Evolutionary conservation across 306 rosid genomes (phyloP).

Genomic region (Sindora glabra): DNA sequence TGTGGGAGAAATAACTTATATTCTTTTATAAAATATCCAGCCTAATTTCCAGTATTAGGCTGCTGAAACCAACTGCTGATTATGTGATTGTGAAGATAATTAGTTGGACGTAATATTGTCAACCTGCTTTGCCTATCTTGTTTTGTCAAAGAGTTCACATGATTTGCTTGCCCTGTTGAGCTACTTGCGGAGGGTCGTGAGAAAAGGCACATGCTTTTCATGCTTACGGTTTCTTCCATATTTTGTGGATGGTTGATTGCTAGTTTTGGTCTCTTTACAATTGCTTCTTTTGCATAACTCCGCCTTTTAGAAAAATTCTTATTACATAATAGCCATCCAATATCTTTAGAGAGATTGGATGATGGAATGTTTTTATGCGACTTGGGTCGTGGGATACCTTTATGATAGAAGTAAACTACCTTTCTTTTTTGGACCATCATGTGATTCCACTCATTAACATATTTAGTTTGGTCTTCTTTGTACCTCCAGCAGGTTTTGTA

Average conservation of each 20-base stretch:
- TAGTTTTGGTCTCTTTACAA: slow-evolving; percentile 7
- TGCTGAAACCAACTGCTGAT: slow-evolving; percentile 4
- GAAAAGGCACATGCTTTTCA: slow-evolving; percentile 30
- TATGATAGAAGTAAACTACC: background rate
- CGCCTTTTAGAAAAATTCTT: background rate
- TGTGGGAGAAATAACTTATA: slow-evolving; percentile 1
- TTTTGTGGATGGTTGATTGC: slow-evolving; percentile 16
- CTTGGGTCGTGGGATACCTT: no score
- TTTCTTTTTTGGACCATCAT: slow-evolving; percentile 6
- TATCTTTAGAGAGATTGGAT: no score
- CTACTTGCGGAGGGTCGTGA: slow-evolving; percentile 22
- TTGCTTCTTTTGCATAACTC: background rate
- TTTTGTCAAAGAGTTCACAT: slow-evolving; percentile 31
- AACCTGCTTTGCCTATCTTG: background rate
- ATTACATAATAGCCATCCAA: no score
- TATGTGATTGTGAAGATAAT: slow-evolving; percentile 6
- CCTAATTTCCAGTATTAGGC: background rate
- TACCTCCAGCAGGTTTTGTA: slow-evolving; percentile 27
- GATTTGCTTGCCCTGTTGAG: slow-evolving; percentile 15
- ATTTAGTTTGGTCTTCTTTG: slow-evolving; percentile 24
- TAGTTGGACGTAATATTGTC: background rate
- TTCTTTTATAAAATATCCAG: background rate
- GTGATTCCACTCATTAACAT: slow-evolving; percentile 19
- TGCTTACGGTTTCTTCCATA: slow-evolving; percentile 18
- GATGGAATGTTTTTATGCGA: no score